A percentile compares a stretch with the other conserved stretches of the same genome.
Conservation (phyloP, 2,329 filamentous ascomycete species). For the Alternaria infectoria region DNA sequence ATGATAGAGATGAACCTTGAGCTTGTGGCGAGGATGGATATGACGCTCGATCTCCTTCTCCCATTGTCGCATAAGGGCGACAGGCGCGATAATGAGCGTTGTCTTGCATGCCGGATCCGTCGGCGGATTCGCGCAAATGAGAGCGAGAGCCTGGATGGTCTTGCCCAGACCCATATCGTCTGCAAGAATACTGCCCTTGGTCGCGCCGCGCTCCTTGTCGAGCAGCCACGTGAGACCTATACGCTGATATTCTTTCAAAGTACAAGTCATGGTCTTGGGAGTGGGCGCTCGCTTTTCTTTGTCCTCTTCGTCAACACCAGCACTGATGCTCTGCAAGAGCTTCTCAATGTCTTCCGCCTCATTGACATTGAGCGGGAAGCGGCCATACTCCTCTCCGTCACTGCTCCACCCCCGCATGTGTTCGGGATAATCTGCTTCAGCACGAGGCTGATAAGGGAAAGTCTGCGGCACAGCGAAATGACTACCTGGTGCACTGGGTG, state of each 20-base stretch:
- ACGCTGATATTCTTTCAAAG: constrained; percentile 82
- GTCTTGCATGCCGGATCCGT: constrained; percentile 67
- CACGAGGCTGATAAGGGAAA: neutral
- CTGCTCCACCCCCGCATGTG: constrained; percentile 5
- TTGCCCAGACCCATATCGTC: constrained; percentile 78
- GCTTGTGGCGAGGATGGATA: constrained; percentile 62
- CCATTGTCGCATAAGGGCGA: constrained; percentile 85
- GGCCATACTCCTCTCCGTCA: constrained; percentile 23
- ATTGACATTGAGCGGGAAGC: constrained; percentile 14
- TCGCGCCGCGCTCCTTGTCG: constrained; percentile 71
- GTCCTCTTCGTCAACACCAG: constrained; percentile 36
- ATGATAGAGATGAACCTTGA: constrained; percentile 75
- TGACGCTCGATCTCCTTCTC: constrained; percentile 77
- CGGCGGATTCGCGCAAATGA: constrained; percentile 74
- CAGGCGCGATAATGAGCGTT: constrained; percentile 81
- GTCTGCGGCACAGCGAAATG: constrained; percentile 23
- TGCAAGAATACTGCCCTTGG: constrained; percentile 74
- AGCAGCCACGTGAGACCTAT: constrained; percentile 79
- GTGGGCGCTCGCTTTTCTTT: constrained; percentile 69
- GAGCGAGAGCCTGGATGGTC: constrained; percentile 74
- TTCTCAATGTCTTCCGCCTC: constrained; percentile 36
- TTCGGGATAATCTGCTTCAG: neutral
- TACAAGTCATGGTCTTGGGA: constrained; percentile 70
- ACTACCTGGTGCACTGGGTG: constrained; percentile 16
- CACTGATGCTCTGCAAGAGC: constrained; percentile 41